Conservation (phyloP, 2,329 filamentous ascomycete genomes). For the Colletotrichum sp. region DNA sequence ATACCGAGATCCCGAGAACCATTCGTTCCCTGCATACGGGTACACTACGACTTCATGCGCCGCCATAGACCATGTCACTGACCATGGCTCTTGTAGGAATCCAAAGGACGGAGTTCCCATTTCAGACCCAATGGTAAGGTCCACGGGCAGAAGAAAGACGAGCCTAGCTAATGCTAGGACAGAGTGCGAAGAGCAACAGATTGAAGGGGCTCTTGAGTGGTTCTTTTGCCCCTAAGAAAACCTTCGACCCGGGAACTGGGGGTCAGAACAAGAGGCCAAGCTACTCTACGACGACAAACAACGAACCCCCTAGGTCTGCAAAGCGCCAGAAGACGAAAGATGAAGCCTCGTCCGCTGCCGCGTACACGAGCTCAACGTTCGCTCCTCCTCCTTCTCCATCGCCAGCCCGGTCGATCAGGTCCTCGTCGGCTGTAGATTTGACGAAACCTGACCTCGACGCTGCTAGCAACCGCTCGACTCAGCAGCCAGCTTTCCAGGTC, state of each 20-base stretch:
- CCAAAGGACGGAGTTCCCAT: conserved; percentile 13
- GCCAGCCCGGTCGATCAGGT: background rate
- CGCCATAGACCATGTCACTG: background rate
- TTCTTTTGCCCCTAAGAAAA: background rate
- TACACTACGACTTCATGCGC: background rate
- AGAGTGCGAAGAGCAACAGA: background rate
- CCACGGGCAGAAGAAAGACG: background rate
- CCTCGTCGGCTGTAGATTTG: background rate
- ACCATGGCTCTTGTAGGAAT: background rate
- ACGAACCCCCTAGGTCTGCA: background rate
- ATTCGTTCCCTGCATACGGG: conserved; percentile 18
- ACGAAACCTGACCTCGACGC: conserved; percentile 6
- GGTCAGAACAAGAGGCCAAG: background rate
- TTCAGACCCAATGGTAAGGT: conserved; percentile 12
- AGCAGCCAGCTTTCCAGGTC: background rate
- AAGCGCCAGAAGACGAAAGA: conserved; percentile 13
- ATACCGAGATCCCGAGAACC: background rate
- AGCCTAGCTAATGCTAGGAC: background rate
- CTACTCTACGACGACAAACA: background rate
- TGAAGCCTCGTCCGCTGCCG: background rate
- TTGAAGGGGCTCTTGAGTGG: background rate
- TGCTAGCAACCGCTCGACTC: conserved; percentile 1
- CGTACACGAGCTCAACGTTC: background rate
- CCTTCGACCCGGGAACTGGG: background rate
- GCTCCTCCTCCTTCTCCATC: background rate